Evolutionary conservation across 352 stramenopile species (phyloP), one percentile per base, ranked within the genome.

Genomic region (Globisporangium canariense): DNA sequence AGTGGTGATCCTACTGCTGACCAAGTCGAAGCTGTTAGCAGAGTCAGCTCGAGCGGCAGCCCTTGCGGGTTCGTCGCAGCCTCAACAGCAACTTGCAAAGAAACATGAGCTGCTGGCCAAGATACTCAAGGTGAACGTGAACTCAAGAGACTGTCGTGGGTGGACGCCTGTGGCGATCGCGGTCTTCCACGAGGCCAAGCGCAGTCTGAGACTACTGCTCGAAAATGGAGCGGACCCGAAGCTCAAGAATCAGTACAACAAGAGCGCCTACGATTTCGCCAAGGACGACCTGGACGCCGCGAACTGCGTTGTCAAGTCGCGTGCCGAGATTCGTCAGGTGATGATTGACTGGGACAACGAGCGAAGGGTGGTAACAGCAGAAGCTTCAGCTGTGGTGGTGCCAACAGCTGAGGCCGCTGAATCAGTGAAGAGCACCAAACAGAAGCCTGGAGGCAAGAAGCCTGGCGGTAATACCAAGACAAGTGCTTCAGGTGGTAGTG

Each of bases 181-280:
- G 6, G 84, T 96, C 2, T 97, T 97, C 64, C 89, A 97, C 64
- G 86, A 93, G 50, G 74, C 86, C 4, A 96, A 96, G 65, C 81
- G 71, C 56, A 78, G 75, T 32, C 52, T 95, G 20, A 69, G 73
- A 20, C 32, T 96, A 20, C 59, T 97, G 22, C 73, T 97, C 10
- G 74, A 91, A 20, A 76, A 96, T 49, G 88, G 88, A 18, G 87
- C 74, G 0, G 83, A 97, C 52, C 90, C 90, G 8, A 86, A 72
- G 36, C 71, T 97, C 4, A 94, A 94, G 62, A 97, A 96, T 38
- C 82, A 90, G 57, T 97, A 97, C 77, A 94, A 95, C 70, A 96
- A 96, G 62, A 93, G 83, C 52, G 87, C 88, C 0, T 96, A 90
- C 49, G 90, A 96, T 64, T 84, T 96, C 38, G 90, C 90, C 2